Conservation (phyloP, 495 filamentous ascomycete genomes). For the Venustampulla echinocandica region DNA sequence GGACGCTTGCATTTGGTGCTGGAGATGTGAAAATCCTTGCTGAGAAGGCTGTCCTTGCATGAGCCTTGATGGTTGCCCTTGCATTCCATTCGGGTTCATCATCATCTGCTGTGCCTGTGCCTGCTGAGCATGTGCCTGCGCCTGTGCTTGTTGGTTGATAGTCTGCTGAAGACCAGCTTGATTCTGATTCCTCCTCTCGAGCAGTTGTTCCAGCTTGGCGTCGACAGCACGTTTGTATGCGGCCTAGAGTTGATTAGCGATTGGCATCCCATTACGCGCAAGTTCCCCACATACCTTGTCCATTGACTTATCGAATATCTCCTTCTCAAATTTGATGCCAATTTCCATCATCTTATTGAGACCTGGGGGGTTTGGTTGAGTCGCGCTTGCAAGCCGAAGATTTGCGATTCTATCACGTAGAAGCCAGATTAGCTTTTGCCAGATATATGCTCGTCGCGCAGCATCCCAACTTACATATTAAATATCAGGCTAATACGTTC, state of each 20-base stretch:
- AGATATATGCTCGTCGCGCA: background rate
- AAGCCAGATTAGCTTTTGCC: constrained; percentile 5
- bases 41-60: constrained; percentile 32
- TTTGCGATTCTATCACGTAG: constrained; percentile 14
- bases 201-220: constrained; percentile 35
- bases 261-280: background rate
- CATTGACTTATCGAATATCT: constrained; percentile 30
- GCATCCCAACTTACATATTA: constrained; percentile 24
- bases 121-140: constrained; percentile 22
- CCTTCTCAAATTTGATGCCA: constrained; percentile 34
- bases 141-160: constrained; percentile 22
- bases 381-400: constrained; percentile 33
- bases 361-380: constrained; percentile 28
- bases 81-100: constrained; percentile 36
- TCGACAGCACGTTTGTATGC: constrained; percentile 30
- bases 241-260: constrained; percentile 4
- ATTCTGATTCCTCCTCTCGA: constrained; percentile 33
- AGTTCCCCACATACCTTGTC: constrained; percentile 35
- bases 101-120: constrained; percentile 38
- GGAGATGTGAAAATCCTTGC: constrained; percentile 37
- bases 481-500: constrained; percentile 25
- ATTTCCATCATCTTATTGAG: constrained; percentile 25
- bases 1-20: constrained; percentile 41
- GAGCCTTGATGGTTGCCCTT: constrained; percentile 25
- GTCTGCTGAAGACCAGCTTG: constrained; percentile 24